These are phyloP conservation scores for Jaminaea rosea DNA, from an alignment of 1,284 basidiomycete genomes.

Conservation along the genomic window DNA sequence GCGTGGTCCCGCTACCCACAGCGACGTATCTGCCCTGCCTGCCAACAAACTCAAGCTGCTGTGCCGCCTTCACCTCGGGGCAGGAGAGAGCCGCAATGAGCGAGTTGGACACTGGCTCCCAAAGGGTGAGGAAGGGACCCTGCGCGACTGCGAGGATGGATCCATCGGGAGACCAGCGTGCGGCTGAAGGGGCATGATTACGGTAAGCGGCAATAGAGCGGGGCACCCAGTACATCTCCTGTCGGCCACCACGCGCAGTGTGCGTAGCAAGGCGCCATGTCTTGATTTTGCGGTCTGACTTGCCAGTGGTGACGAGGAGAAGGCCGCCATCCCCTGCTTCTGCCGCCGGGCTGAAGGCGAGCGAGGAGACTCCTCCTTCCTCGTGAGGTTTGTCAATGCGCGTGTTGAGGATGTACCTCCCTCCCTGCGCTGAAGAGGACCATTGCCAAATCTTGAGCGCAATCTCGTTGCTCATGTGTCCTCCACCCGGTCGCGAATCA, in stretches of 20 bases:
- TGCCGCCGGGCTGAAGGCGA: conserved; percentile 61
- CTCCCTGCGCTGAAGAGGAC: conserved; percentile 53
- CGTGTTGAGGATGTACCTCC: conserved; percentile 59
- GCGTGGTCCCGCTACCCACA: conserved; percentile 10
- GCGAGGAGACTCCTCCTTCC: conserved; percentile 56
- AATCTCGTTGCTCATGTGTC: conserved; percentile 56
- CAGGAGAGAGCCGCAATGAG: conserved; percentile 57
- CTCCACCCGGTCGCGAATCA: conserved; percentile 61
- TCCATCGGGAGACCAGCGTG: conserved; percentile 74
- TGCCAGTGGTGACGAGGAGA: conserved; percentile 57
- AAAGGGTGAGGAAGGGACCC: conserved; percentile 64
- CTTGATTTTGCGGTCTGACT: conserved; percentile 62
- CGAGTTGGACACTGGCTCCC: conserved; percentile 63
- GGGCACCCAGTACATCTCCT: conserved; percentile 36
- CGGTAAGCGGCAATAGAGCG: conserved; percentile 40
- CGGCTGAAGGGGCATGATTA: conserved; percentile 42
- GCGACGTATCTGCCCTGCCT: conserved; percentile 34
- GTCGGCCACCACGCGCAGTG: conserved; percentile 27
- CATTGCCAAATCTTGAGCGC: conserved; percentile 84
- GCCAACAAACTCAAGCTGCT: conserved; percentile 16
- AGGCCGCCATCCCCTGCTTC: conserved; percentile 14
- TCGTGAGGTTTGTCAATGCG: conserved; percentile 84
- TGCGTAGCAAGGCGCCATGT: conserved; percentile 54
- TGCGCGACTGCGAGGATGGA: conserved; percentile 73
- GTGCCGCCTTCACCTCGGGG: conserved; percentile 18